Evolutionary conservation across 306 rosid species (phyloP).

Genomic region (Castanea mollissima): DNA sequence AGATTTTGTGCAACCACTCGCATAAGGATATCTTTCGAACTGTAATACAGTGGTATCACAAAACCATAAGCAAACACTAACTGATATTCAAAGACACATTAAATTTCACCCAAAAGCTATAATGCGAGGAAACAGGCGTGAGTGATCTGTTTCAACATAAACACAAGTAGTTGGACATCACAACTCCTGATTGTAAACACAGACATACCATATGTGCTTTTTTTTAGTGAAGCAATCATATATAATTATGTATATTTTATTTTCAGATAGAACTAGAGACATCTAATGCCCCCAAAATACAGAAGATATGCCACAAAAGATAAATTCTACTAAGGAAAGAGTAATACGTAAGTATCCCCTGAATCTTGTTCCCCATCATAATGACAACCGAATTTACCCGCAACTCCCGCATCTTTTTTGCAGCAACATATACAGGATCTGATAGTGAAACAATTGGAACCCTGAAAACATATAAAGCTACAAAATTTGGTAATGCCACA

Average conservation of each 20-base stretch:
- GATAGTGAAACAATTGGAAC: slow-evolving; percentile 75
- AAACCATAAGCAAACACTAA: slow-evolving; percentile 19
- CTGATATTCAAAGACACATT: neutral
- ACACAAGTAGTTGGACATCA: neutral
- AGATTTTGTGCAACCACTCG: slow-evolving; percentile 86
- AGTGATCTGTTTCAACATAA: neutral
- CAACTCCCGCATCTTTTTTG: slow-evolving; percentile 80
- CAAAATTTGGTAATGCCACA: slow-evolving; percentile 49
- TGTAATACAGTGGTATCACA: slow-evolving; percentile 38
- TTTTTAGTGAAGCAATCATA: neutral
- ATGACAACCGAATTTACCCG: slow-evolving; percentile 77
- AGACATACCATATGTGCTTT: neutral
- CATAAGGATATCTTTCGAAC: slow-evolving; percentile 94
- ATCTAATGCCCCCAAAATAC: slow-evolving; percentile 1
- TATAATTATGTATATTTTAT: neutral
- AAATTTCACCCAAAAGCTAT: neutral
- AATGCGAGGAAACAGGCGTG: neutral
- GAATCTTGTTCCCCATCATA: slow-evolving; percentile 75
- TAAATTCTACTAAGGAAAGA: slow-evolving; percentile 19
- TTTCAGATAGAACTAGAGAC: neutral
- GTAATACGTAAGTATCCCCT: slow-evolving; percentile 86
- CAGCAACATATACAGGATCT: slow-evolving; percentile 87
- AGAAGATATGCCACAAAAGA: slow-evolving; percentile 8
- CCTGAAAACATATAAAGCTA: slow-evolving; percentile 68
- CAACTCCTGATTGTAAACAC: neutral